Evolutionary conservation across 2,329 filamentous ascomycete genomes (phyloP), one percentile per base, ranked within the genome.

Genomic region (Rhytidhysteron rufulum): DNA sequence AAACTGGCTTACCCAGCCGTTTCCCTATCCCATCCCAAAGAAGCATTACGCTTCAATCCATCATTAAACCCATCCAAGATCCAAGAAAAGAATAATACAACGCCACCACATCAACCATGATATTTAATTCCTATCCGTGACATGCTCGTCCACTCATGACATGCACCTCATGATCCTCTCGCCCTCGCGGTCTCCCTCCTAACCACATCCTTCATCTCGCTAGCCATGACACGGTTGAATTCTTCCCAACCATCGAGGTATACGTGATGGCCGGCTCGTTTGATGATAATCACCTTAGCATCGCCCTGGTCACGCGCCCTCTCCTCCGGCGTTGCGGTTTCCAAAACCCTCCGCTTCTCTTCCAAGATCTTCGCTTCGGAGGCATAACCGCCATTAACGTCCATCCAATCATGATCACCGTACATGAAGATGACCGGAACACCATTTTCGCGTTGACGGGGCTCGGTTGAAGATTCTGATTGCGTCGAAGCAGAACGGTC

Each of bases 351-450:
- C 19, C 69, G 67, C 48, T 78, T 79, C 47, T 84, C 81, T 42
- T 83, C 74, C 44, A 87, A 83, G 10, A 97, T 77, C 63, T 85
- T 89, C 66, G 90, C 80, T 57, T 86, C 80, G 0, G 90, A 83
- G 0, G 86, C 88, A 34, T 83, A 80, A 0, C 93, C 93, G 20
- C 90, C 93, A 0, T 82, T 81, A 7, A 93, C 83, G 51, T 98
- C 93, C 93, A 98, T 98, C 93, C 93, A 98, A 71, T 98, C 93
- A 58, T 93, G 83, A 55, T 97, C 90, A 48, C 93, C 93, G 60
- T 98, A 98, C 86, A 97, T 90, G 61, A 98, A 79, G 7, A 97
- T 78, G 22, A 97, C 73, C 0, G 93, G 91, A 36, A 89, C 74
- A 1, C 90, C 89, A 0, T 77, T 85, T 52, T 82, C 79, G 8